Evolutionary conservation across 805 yeast species (phyloP).

Genomic region (Saturnispora dispora): DNA sequence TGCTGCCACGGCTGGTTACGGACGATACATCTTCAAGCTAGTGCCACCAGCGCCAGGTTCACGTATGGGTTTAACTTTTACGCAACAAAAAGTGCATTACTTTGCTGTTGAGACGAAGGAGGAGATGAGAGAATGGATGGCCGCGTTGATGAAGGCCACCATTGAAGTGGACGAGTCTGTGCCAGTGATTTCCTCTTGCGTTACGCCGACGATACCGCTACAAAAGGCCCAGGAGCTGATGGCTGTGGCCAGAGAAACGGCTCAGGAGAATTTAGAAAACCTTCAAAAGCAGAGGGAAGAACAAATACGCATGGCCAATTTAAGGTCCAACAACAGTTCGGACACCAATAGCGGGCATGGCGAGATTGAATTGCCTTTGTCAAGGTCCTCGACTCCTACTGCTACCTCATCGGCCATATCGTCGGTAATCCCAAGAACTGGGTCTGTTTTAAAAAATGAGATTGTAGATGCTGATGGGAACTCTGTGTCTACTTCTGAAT

Average conservation of each 20-base stretch:
- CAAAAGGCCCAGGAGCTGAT: slow-evolving; percentile 79
- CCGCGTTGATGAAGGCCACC: slow-evolving; percentile 89
- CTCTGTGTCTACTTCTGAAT: neutral
- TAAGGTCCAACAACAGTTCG: neutral
- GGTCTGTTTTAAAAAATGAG: neutral
- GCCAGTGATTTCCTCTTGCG: slow-evolving; percentile 87
- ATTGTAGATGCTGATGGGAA: neutral
- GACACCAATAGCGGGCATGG: neutral
- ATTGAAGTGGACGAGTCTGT: slow-evolving; percentile 90
- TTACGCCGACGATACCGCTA: slow-evolving; percentile 89
- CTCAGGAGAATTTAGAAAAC: slow-evolving; percentile 42
- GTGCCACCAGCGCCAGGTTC: slow-evolving; percentile 98
- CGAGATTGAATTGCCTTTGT: neutral
- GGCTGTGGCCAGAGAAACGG: slow-evolving; percentile 73
- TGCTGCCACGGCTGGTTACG: slow-evolving; percentile 90
- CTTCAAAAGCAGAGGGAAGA: slow-evolving; percentile 32
- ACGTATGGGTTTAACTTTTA: slow-evolving; percentile 87
- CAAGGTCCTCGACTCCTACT: neutral
- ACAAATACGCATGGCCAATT: slow-evolving; percentile 13
- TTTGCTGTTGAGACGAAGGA: slow-evolving; percentile 90
- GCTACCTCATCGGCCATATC: neutral
- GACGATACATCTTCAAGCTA: slow-evolving; percentile 85
- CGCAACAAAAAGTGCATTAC: slow-evolving; percentile 92
- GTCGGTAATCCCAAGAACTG: neutral
- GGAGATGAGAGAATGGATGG: slow-evolving; percentile 93